A percentile compares a stretch with the other conserved stretches of the same genome.
Evolutionary conservation across 805 yeast species (phyloP).

Genomic region (Candida chauliodis): DNA sequence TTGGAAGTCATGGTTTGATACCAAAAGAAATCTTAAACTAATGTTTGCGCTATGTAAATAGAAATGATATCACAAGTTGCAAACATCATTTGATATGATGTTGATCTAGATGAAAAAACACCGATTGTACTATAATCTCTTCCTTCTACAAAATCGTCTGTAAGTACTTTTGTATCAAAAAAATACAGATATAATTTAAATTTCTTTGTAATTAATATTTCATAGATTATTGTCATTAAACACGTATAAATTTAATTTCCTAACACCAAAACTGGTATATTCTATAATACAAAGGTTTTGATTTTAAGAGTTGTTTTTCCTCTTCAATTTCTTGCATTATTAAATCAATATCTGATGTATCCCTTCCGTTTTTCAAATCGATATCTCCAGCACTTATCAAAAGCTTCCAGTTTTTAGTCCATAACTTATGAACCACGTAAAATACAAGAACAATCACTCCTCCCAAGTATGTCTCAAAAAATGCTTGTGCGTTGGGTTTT

Average conservation of each 20-base stretch:
- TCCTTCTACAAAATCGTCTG: no score
- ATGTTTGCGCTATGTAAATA: no score
- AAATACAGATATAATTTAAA: no score
- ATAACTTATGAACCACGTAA: constrained; percentile 51
- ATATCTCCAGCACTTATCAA: constrained; percentile 43
- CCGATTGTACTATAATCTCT: no score
- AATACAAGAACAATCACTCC: constrained; percentile 42
- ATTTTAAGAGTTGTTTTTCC: constrained; percentile 24
- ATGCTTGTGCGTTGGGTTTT: constrained; percentile 33
- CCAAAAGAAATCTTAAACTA: constrained; percentile 19
- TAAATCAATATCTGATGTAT: constrained; percentile 51
- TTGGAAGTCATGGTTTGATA: constrained; percentile 35
- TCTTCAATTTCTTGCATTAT: constrained; percentile 48
- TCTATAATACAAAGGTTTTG: constrained; percentile 22
- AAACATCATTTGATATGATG: no score
- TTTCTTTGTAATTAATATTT: no score
- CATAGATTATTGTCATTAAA: no score
- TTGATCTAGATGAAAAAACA: no score
- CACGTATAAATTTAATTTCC: no score
- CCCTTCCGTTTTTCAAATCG: constrained; percentile 61
- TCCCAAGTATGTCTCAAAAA: constrained; percentile 57
- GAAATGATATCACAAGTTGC: no score
- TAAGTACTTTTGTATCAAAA: no score
- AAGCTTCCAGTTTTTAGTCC: constrained; percentile 33
- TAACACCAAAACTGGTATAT: constrained; percentile 18